Evolutionary conservation across 2,329 filamentous ascomycete species (phyloP).

Genomic region (Penicillium decumbens): DNA sequence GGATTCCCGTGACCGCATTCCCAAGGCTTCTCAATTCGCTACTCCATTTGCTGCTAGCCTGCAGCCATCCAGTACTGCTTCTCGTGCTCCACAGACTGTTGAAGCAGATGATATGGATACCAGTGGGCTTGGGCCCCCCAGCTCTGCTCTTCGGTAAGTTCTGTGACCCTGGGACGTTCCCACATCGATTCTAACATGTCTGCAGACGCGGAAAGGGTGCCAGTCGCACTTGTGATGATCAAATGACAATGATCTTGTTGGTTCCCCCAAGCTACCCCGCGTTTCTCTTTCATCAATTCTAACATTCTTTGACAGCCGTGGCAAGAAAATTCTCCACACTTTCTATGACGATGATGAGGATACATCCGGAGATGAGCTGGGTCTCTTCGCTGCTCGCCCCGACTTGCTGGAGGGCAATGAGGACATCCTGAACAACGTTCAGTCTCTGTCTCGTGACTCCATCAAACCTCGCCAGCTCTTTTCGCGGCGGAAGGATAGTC

Average conservation of each 20-base stretch:
- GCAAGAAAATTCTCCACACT: constrained; percentile 57
- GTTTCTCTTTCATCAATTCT: constrained; percentile 5
- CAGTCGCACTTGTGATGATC: constrained; percentile 47
- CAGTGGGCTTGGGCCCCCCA: neutral
- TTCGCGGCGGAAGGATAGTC: constrained; percentile 48
- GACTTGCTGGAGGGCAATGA: constrained; percentile 34
- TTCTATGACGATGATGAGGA: constrained; percentile 40
- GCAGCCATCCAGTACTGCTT: neutral
- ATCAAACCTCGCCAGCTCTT: constrained; percentile 60
- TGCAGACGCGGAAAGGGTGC: neutral
- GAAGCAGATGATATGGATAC: neutral
- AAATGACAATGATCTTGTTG: constrained; percentile 60
- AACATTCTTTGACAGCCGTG: constrained; percentile 46
- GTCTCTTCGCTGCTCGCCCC: constrained; percentile 39
- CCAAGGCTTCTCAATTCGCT: constrained; percentile 47
- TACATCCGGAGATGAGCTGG: constrained; percentile 41
- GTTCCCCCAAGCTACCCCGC: constrained; percentile 28
- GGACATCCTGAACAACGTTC: constrained; percentile 29
- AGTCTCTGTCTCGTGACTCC: constrained; percentile 54
- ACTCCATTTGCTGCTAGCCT: constrained; percentile 49
- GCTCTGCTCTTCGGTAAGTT: neutral
- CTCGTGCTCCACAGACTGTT: neutral
- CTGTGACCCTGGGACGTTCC: neutral
- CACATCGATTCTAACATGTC: neutral
- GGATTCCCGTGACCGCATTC: constrained; percentile 59